These are phyloP conservation scores for Calycina marina DNA, from an alignment of 2,329 filamentous ascomycete genomes.

Conservation along the genomic window DNA sequence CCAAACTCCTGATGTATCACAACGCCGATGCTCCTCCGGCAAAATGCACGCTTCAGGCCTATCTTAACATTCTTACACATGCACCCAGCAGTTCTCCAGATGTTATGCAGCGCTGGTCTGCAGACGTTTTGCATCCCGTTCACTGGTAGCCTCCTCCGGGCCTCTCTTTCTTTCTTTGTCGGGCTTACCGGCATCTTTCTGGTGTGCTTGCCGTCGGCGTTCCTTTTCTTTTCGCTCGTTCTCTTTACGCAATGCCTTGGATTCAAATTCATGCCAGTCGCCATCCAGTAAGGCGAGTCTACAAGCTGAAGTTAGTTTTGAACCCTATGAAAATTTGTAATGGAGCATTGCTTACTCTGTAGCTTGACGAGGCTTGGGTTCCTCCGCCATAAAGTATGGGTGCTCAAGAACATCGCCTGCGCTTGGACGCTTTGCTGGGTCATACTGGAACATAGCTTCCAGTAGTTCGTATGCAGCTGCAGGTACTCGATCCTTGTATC, in stretches of 20 bases:
- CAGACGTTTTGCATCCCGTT: constrained; percentile 15
- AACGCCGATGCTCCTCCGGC: too few relatives aligned
- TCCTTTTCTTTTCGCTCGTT: constrained; percentile 51
- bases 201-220: constrained; percentile 17
- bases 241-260: constrained; percentile 83
- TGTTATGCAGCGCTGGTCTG: too few relatives aligned
- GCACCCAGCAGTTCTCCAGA: too few relatives aligned
- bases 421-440: constrained; percentile 69
- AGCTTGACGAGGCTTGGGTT: constrained; percentile 62
- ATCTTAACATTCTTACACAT: too few relatives aligned
- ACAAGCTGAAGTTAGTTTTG: constrained; percentile 1
- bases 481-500: constrained; percentile 65
- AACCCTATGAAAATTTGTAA: background rate
- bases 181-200: constrained; percentile 16
- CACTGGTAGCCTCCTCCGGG: constrained; percentile 11
- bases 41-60: too few relatives aligned
- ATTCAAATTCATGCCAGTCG: constrained; percentile 98
- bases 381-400: constrained; percentile 74
- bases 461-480: constrained; percentile 74
- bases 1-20: too few relatives aligned
- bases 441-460: constrained; percentile 73
- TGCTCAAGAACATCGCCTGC: constrained; percentile 77
- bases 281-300: constrained; percentile 66
- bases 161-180: constrained; percentile 20
- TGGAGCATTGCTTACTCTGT: constrained; percentile 48